These are phyloP conservation scores for Gaeumannomyces tritici DNA, from an alignment of 2,329 filamentous ascomycete genomes.

Conservation along the genomic window DNA sequence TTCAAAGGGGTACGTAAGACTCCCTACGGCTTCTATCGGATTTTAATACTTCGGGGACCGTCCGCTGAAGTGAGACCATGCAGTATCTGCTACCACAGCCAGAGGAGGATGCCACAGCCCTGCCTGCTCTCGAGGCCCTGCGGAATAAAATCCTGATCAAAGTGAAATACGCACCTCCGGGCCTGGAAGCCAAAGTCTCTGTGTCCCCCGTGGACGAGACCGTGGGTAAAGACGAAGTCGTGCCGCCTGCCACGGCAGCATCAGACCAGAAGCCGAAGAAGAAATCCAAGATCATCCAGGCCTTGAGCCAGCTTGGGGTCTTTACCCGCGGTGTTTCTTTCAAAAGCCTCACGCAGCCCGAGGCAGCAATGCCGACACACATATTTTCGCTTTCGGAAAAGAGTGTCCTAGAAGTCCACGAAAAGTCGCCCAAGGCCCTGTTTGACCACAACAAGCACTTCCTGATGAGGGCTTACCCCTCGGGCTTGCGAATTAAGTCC, in stretches of 20 bases:
- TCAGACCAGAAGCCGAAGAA: constrained; percentile 13
- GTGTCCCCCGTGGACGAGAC: not conserved
- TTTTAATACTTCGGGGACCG: not conserved
- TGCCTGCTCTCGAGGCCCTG: constrained; percentile 63
- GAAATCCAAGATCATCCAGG: constrained; percentile 55
- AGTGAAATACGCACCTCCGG: constrained; percentile 57
- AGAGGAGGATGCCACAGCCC: constrained; percentile 32
- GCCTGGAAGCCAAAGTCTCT: constrained; percentile 3
- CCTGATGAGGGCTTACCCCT: constrained; percentile 83
- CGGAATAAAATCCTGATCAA: constrained; percentile 75
- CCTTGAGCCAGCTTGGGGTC: constrained; percentile 66
- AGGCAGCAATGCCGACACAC: constrained; percentile 53
- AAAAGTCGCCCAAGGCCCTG: constrained; percentile 40
- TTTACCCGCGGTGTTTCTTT: constrained; percentile 81
- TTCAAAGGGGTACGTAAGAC: constrained; percentile 52
- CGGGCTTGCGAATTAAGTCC: constrained; percentile 69
- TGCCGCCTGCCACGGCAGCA: constrained; percentile 1
- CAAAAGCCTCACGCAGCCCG: constrained; percentile 65
- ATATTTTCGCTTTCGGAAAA: constrained; percentile 61
- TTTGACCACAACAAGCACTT: constrained; percentile 76
- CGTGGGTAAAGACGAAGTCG: not conserved
- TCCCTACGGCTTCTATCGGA: not conserved
- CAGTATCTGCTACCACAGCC: constrained; percentile 50
- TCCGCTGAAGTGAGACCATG: not conserved
- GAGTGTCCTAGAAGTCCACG: constrained; percentile 51